Evolutionary conservation across 768 basidiomycete species (phyloP), one percentile per base, ranked within the genome.

Genomic region (Tylopilus felleus): DNA sequence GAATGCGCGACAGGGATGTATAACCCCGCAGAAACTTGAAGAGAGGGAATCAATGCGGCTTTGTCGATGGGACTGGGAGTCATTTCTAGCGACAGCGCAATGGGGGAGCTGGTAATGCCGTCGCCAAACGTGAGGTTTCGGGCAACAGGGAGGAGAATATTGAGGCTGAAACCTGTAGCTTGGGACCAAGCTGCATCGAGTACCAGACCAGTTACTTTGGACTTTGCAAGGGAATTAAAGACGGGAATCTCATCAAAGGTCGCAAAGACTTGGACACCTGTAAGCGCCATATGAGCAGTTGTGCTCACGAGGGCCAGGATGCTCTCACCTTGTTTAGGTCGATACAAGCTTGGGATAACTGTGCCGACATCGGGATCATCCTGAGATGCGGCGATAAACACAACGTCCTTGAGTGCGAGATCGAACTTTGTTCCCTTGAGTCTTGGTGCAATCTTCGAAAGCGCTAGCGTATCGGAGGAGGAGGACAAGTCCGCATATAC

Each of bases 41-140:
- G 53, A 19, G 23, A 49, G 2, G 53, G 53, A 13, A 49, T 38
- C 36, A 49, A 19, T 27, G 17, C 44, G n/a, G 38, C 46, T 25
- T 43, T 48, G 28, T 41, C 40, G 28, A 54, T 39, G 5, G 53
- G 41, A 45, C 53, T 39, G 13, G 47, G 53, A 5, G n/a, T 39
- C 35, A 54, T 7, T 25, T 54, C 42, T 35, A 54, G 29, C 10
- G 48, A 38, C 35, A 54, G 53, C 14, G 19, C 29, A 17, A 54
- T 23, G 16, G 47, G 42, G 17, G 53, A 21, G 12, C 47, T 39
- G 23, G 47, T 54, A 33, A 54, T 42, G 21, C 53, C 53, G 5
- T 54, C 38, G n/a, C 47, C 53, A 17, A 54, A 28, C 4, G 5
- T 16, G n/a, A 54, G 53, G 47, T 54, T 54, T 44, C 53, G 53